Evolutionary conservation across 768 basidiomycete species (phyloP).

Genomic region (Pleurotus giganteus): DNA sequence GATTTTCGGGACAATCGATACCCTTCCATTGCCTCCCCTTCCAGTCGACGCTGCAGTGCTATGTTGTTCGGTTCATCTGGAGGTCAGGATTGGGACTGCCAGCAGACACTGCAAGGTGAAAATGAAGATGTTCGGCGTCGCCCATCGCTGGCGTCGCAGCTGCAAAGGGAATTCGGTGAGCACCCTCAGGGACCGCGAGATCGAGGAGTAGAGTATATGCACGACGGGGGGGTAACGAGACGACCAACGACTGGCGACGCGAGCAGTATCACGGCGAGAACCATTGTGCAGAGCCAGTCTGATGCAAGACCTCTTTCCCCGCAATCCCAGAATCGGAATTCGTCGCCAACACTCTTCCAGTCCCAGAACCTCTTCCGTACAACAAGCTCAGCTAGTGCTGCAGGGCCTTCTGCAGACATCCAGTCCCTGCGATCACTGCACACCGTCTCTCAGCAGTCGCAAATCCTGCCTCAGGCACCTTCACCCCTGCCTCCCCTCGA

Average conservation of each 20-base stretch:
- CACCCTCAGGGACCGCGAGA: not conserved
- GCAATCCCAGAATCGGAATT: not conserved
- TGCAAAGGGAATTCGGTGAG: conserved; percentile 1
- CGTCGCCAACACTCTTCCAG: conserved; percentile 1
- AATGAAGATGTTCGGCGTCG: conserved; percentile 1
- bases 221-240: not conserved
- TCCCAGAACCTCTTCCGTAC: conserved; percentile 7
- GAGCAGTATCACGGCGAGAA: not conserved
- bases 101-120: not conserved
- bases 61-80: conserved; percentile 28
- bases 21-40: conserved; percentile 29
- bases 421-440: conserved; percentile 25
- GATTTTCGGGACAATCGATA: conserved; percentile 67
- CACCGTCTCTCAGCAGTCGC: conserved; percentile 25
- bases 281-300: not conserved
- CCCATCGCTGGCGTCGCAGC: conserved; percentile 3
- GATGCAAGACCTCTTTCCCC: not conserved
- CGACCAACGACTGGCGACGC: not conserved
- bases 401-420: conserved; percentile 27
- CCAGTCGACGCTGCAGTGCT: conserved; percentile 21
- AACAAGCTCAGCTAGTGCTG: conserved; percentile 20
- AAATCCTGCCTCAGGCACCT: conserved; percentile 31
- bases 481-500: conserved; percentile 17
- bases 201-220: not conserved
- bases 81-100: conserved; percentile 23